Evolutionary conservation across 805 yeast genomes (phyloP), one percentile per base, ranked within the genome.

Genomic region (Debaryomyces hansenii): DNA sequence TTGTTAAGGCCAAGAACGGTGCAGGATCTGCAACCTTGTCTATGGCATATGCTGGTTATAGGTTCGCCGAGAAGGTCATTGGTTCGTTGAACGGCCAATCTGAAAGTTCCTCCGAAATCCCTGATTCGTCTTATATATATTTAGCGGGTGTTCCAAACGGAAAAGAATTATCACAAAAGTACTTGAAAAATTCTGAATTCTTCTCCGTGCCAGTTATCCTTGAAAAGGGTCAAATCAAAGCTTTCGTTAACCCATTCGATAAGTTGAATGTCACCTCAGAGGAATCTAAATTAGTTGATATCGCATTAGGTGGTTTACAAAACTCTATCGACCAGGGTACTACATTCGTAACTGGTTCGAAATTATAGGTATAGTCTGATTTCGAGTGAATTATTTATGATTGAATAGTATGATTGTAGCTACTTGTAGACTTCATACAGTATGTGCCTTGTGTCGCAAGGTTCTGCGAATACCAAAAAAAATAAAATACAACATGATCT

Each of bases 1-100:
- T 91, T 40, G 98, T 91, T 53, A 77, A 87, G 73, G 97, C 97
- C 46, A 91, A 91, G 75, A 85, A 88, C 59, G 97, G 97, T 53
- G 84, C 84, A 43, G 97, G 97, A 35, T 88, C 96, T 41, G 97
- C 97, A 47, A 91, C 98, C 32, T 77, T 91, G 55, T 87, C 96
- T 27, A 92, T 91, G 97, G 97, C 97, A 8, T 86, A 84, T 59
- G 96, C 97, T 31, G 97, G 96, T 31, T 88, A 80, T 75, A 79
- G 84, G 56, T 86, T 90, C 64, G 87, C 90, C 27, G 84, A 80
- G 52, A 62, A 74, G 56, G 67, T 72, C 48, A 62, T 72, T 56
- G 60, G 60, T 52, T 72, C 77, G 2, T 48, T 59, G 40, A 42
- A 53, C 4, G 57, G 62, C 29, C 47, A 51, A 40, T 46, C 5